A percentile compares a stretch with the other conserved stretches of the same genome.
Evolutionary conservation across 495 filamentous ascomycete genomes (phyloP).

Genomic region (Amorphotheca resinae): DNA sequence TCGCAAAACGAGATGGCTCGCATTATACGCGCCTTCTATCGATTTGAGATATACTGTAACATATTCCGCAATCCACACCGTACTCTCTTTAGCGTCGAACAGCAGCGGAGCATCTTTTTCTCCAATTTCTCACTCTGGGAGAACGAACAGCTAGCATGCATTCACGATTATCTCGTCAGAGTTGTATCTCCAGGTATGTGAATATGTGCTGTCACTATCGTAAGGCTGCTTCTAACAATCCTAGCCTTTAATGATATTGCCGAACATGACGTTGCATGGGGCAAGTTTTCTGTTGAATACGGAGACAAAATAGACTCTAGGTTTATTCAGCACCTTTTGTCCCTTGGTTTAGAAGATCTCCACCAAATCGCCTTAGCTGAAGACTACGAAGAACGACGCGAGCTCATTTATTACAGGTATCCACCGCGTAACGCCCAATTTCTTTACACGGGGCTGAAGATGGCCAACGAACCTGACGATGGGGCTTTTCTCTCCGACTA

Average conservation of each 20-base stretch:
- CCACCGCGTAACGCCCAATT: neutral
- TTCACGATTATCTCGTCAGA: slow-evolving; percentile 1
- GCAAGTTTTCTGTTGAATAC: slow-evolving; percentile 1
- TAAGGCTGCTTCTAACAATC: neutral
- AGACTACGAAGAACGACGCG: neutral
- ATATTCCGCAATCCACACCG: neutral
- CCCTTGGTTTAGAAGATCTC: neutral
- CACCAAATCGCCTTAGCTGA: slow-evolving; percentile 1
- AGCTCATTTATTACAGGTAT: neutral
- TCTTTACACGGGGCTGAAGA: neutral
- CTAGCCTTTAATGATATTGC: slow-evolving; percentile 12
- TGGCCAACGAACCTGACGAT: neutral
- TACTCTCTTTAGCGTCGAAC: neutral
- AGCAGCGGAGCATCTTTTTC: neutral
- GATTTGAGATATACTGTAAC: slow-evolving; percentile 12
- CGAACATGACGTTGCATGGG: slow-evolving; percentile 12
- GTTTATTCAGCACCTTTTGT: neutral
- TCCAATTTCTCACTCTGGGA: slow-evolving; percentile 4
- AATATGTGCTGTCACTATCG: neutral
- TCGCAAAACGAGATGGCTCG: slow-evolving; percentile 4
- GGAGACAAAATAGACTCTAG: neutral
- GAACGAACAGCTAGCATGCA: slow-evolving; percentile 5
- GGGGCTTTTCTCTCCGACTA: neutral
- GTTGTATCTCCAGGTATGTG: slow-evolving; percentile 2
- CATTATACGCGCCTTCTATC: slow-evolving; percentile 9